Conservation (phyloP, 148 eudicot genomes). For the Rhododendron molle region DNA sequence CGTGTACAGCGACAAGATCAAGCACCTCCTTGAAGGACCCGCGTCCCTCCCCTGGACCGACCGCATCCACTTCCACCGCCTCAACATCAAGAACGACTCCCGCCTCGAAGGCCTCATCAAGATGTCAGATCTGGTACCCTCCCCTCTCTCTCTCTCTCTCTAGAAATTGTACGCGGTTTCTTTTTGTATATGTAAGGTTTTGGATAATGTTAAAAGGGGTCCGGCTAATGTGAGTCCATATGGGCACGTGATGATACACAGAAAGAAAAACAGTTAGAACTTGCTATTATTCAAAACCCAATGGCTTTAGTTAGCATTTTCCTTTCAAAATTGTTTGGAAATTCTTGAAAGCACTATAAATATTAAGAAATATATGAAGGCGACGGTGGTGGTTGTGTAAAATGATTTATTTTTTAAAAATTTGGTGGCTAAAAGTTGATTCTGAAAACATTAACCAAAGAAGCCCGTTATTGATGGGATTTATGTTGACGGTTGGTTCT, state of each 20-base stretch:
- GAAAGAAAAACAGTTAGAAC: no score
- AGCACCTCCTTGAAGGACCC: conserved; percentile 72
- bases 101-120: conserved; percentile 96
- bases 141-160: neutral
- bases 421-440: neutral
- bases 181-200: neutral
- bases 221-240: no score
- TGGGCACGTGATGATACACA: no score
- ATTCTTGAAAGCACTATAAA: neutral
- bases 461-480: neutral
- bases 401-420: neutral
- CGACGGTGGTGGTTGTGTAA: neutral
- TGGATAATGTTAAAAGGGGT: neutral
- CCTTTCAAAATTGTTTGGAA: neutral
- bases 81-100: conserved; percentile 90
- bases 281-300: no score
- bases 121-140: conserved; percentile 81
- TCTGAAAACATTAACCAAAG: neutral
- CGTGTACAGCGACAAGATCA: conserved; percentile 93
- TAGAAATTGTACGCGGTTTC: neutral
- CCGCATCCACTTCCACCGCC: conserved; percentile 82
- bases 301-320: no score
- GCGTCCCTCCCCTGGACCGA: conserved; percentile 47
- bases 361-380: neutral
- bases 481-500: conserved; percentile 13